Percentiles rank a stretch among this genome's conserved stretches.
These are phyloP conservation scores for Cercospora canescens DNA, from an alignment of 2,329 filamentous ascomycete species.

Conservation along the genomic window DNA sequence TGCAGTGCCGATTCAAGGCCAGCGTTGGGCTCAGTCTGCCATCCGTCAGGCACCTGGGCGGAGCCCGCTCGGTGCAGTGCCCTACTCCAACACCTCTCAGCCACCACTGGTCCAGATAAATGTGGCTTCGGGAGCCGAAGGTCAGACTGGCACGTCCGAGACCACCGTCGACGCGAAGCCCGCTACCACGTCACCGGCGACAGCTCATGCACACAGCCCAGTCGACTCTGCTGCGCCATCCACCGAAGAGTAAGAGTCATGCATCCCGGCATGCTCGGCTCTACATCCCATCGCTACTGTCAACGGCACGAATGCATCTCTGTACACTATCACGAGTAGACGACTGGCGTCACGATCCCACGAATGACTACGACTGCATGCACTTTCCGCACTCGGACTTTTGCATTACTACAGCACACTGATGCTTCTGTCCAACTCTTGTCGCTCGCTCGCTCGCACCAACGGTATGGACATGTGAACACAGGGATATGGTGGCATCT, in stretches of 20 bases:
- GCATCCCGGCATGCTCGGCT: constrained; percentile 4
- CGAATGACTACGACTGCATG: constrained; percentile 26
- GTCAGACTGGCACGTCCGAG: constrained; percentile 15
- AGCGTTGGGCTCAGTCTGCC: constrained; percentile 38
- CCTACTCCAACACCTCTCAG: constrained; percentile 30
- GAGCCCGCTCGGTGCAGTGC: constrained; percentile 29
- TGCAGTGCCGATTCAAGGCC: constrained; percentile 35
- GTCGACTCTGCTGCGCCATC: constrained; percentile 28
- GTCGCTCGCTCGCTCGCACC: constrained; percentile 28
- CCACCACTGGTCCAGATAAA: constrained; percentile 28
- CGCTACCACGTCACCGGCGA: constrained; percentile 23
- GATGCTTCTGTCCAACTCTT: constrained; percentile 14
- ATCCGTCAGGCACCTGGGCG: constrained; percentile 25
- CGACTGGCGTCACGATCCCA: constrained; percentile 28
- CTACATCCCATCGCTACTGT: constrained; percentile 26
- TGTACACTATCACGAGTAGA: constrained; percentile 31
- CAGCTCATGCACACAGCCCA: constrained; percentile 27
- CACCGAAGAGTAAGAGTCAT: constrained; percentile 27
- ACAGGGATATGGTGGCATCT: constrained; percentile 29
- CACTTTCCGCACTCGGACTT: constrained; percentile 19
- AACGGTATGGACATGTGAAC: constrained; percentile 20
- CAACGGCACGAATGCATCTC: constrained; percentile 20
- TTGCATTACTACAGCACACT: constrained; percentile 24
- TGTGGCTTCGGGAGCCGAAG: constrained; percentile 22
- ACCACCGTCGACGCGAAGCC: constrained; percentile 27